phyloP scores from a whole-genome alignment of 1,284 basidiomycete species.

The Testicularia cyperi region DNA sequence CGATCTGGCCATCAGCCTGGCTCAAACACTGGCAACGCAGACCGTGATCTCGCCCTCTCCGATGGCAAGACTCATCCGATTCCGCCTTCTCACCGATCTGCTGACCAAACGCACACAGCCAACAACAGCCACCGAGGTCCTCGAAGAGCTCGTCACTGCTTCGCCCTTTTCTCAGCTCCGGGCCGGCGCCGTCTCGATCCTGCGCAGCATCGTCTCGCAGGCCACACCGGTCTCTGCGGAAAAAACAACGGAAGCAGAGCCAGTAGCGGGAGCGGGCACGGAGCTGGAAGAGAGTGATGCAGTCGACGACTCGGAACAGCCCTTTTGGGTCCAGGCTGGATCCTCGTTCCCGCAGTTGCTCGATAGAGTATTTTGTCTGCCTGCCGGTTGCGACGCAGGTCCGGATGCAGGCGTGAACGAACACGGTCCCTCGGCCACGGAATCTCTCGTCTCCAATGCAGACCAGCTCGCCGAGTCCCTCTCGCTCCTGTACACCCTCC shows the following conservation, averaged over 20 bases:
- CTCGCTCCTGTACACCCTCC: slow-evolving; percentile 15
- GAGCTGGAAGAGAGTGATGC: too few species aligned
- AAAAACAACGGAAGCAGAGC: neutral
- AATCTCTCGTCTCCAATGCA: slow-evolving; percentile 7
- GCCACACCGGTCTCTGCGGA: neutral
- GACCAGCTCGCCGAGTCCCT: slow-evolving; percentile 11
- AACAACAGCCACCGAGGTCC: slow-evolving; percentile 4
- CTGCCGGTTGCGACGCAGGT: neutral
- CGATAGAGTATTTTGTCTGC: slow-evolving; percentile 1
- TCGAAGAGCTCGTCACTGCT: slow-evolving; percentile 23
- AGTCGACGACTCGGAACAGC: neutral
- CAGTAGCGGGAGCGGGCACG: neutral
- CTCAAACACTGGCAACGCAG: slow-evolving; percentile 42
- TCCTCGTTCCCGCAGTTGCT: slow-evolving; percentile 2
- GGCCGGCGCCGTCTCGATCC: slow-evolving; percentile 20
- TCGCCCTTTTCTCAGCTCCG: slow-evolving; percentile 46
- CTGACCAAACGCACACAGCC: slow-evolving; percentile 10
- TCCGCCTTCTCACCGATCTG: slow-evolving; percentile 28
- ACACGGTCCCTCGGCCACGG: neutral
- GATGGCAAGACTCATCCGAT: slow-evolving; percentile 20
- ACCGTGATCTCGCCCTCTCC: slow-evolving; percentile 40
- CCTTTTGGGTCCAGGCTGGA: neutral
- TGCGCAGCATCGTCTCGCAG: slow-evolving; percentile 4
- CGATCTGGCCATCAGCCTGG: slow-evolving; percentile 17
- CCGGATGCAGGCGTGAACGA: neutral